Conservation (phyloP, 2,329 filamentous ascomycete species). For the Botrytis squamosa region DNA sequence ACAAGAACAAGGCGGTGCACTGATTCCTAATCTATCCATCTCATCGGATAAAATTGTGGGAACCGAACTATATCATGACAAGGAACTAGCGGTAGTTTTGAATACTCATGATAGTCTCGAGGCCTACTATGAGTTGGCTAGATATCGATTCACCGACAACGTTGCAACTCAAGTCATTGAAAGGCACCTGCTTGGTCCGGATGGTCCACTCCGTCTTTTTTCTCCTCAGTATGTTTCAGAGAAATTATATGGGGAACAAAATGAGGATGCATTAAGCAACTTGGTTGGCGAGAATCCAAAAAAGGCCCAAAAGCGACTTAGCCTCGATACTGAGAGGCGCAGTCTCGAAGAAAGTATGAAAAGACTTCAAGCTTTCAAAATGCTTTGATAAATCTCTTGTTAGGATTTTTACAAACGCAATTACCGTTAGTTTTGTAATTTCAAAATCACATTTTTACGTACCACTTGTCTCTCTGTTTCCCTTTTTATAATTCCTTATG, state of each 20-base stretch:
- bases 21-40: background rate
- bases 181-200: constrained; percentile 25
- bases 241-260: constrained; percentile 24
- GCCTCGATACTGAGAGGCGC: constrained; percentile 17
- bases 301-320: constrained; percentile 17
- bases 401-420: background rate
- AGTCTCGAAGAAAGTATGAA: constrained; percentile 26
- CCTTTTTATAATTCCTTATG: no score
- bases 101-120: constrained; percentile 22
- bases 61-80: background rate
- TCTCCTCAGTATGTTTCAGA: constrained; percentile 23
- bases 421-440: background rate
- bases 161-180: constrained; percentile 27
- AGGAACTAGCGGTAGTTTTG: constrained; percentile 20
- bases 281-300: constrained; percentile 24
- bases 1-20: background rate
- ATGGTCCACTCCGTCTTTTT: constrained; percentile 24
- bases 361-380: constrained; percentile 24
- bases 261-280: constrained; percentile 14
- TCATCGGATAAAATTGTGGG: background rate
- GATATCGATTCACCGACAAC: constrained; percentile 28
- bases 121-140: constrained; percentile 25
- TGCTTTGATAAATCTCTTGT: constrained; percentile 14
- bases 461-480: background rate
- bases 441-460: background rate